Base-by-base conservation (phyloP, 225 moss, liverwort and hornwort genomes). In the Takakia lepidozioides region DNA sequence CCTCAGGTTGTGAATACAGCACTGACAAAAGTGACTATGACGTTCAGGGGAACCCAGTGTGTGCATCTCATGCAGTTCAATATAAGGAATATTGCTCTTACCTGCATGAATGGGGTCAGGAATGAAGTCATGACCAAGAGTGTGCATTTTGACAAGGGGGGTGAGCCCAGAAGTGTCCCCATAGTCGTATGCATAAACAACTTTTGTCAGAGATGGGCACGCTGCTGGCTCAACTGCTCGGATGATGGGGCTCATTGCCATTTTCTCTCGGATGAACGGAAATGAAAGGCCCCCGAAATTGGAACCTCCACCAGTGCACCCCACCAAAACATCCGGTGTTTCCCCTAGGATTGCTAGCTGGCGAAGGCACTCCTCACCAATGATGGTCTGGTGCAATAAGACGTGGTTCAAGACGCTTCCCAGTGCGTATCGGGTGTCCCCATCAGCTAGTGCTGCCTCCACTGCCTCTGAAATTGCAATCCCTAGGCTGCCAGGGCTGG, bases 21-120 rank as follows among this genome's bases (percentile, higher is more conserved):
- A n/a, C n/a, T n/a, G n/a, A n/a, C n/a, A n/a, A n/a, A n/a, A n/a
- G n/a, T n/a, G n/a, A n/a, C n/a, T n/a, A n/a, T n/a, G n/a, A n/a
- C n/a, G n/a, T n/a, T n/a, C n/a, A n/a, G n/a, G n/a, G n/a, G n/a
- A n/a, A n/a, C n/a, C n/a, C n/a, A n/a, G n/a, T n/a, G n/a, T n/a
- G n/a, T n/a, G n/a, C n/a, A n/a, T n/a, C n/a, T n/a, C n/a, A n/a
- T n/a, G n/a, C n/a, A n/a, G n/a, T n/a, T n/a, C n/a, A n/a, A n/a
- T n/a, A n/a, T n/a, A n/a, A n/a, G n/a, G n/a, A n/a, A n/a, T n/a
- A n/a, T n/a, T n/a, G n/a, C n/a, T n/a, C n/a, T n/a, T 46, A 66
- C 75, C 75, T 48, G 75, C 66, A 24, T 75, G 75, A 14, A 75
- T 75, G 38, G 70, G 75, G 38, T 75, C 75, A 30, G 75, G 75